Conservation (phyloP, 805 yeast species). For the Zygotorulaspora florentina region DNA sequence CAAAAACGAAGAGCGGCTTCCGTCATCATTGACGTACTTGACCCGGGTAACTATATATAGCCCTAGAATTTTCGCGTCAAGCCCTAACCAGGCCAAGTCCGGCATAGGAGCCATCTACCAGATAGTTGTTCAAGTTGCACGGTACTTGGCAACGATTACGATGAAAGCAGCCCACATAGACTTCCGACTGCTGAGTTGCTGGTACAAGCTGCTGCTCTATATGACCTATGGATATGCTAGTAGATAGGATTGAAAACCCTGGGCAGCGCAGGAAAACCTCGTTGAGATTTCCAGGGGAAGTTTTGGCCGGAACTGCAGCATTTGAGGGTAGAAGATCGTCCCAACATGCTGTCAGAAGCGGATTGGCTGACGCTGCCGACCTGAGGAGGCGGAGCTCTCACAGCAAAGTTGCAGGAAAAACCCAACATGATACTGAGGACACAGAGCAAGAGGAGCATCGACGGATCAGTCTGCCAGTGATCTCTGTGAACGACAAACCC, state of each 20-base stretch:
- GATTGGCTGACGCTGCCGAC: neutral
- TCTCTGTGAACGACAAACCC: constrained; percentile 15
- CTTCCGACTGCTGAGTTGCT: neutral
- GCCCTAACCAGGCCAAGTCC: neutral
- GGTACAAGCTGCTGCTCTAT: neutral
- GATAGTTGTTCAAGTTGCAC: no score
- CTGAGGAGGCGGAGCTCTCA: neutral
- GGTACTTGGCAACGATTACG: neutral
- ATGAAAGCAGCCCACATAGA: neutral
- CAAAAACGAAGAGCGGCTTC: neutral
- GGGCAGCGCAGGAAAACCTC: constrained; percentile 6
- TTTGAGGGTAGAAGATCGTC: neutral
- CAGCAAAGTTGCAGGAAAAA: neutral
- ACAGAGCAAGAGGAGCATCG: neutral
- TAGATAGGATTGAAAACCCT: constrained; percentile 13
- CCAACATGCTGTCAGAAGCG: neutral
- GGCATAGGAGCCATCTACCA: neutral
- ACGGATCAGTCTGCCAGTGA: constrained; percentile 10
- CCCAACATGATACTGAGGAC: neutral
- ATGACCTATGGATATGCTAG: constrained; percentile 10
- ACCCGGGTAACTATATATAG: neutral
- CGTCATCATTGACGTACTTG: neutral
- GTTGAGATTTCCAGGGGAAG: neutral
- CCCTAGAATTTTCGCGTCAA: neutral
- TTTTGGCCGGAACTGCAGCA: neutral